Evolutionary conservation across 495 filamentous ascomycete species (phyloP), one percentile per base, ranked within the genome.

Genomic region (Neurospora sp.): DNA sequence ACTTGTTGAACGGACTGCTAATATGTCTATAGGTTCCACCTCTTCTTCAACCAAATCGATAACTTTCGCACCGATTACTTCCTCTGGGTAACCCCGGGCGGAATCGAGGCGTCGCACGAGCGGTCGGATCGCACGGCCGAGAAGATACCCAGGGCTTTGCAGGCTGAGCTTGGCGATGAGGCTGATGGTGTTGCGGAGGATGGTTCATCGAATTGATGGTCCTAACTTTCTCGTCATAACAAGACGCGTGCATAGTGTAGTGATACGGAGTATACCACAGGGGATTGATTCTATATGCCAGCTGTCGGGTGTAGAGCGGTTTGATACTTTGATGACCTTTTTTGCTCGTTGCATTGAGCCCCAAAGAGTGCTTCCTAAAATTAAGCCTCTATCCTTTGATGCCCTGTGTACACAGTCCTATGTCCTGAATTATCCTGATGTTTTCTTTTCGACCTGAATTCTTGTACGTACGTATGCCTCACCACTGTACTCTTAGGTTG

Each of bases 1-100:
- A n/a, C n/a, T n/a, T n/a, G n/a, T n/a, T n/a, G n/a, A n/a, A n/a
- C n/a, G n/a, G n/a, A n/a, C n/a, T n/a, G n/a, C n/a, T n/a, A n/a
- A n/a, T n/a, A n/a, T n/a, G n/a, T n/a, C n/a, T 27, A 27, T 27
- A 27, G 91, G 37, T 97, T 94, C 80, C 87, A 91, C 77, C 82
- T 85, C 16, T 94, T 97, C 85, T 96, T 94, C 85, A 89, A 92
- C 73, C 92, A 96, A 77, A 85, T 96, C 73, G 93, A 97, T 75
- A 89, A 92, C 76, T 95, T 89, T 81, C 86, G 86, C 40, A 86
- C 87, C 10, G 87, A 88, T 45, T 89, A 88, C 77, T 96, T 96
- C 83, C 84, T 95, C 37, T 97, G 91, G 84, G 84, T 93, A 20
- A 94, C 89, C 0, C 89, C 90, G 1, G 87, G 83, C 16, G 90